Percentiles rank a stretch among this genome's conserved stretches.
These are phyloP conservation scores for Murraya koenigii DNA, from an alignment of 345 rosid genomes.

Conservation along the genomic window DNA sequence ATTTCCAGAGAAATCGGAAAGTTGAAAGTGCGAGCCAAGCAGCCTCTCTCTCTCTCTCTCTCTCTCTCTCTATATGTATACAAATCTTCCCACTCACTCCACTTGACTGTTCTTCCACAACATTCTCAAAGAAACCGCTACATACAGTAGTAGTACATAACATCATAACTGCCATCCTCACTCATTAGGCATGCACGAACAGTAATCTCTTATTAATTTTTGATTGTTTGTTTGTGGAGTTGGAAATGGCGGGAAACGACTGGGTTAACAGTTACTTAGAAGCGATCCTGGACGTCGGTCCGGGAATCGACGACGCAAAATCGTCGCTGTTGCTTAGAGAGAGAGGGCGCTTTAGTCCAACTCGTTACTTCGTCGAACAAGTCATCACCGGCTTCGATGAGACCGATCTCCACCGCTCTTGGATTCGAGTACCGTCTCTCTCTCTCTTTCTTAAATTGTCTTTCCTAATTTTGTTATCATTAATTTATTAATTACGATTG, in stretches of 20 bases:
- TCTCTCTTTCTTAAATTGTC: background rate
- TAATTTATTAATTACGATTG: background rate
- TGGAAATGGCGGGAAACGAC: conserved; percentile 67
- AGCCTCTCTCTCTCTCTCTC: too few species aligned
- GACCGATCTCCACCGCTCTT: conserved; percentile 90
- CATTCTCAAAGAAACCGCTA: too few species aligned
- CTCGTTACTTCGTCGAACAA: conserved; percentile 76
- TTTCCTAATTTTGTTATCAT: background rate
- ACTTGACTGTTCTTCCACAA: too few species aligned
- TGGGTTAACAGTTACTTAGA: conserved; percentile 70
- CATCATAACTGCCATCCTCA: background rate
- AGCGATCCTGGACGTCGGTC: conserved; percentile 64
- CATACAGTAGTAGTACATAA: too few species aligned
- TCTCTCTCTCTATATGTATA: too few species aligned
- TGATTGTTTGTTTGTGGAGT: background rate
- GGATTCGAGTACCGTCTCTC: conserved; percentile 50
- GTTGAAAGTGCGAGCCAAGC: background rate
- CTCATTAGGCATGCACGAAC: too few species aligned
- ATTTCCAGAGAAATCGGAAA: conserved; percentile 6
- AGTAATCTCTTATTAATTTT: background rate
- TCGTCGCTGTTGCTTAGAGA: conserved; percentile 68
- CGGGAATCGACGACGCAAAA: conserved; percentile 45
- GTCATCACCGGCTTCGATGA: conserved; percentile 82
- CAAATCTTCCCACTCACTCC: background rate
- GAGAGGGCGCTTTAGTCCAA: conserved; percentile 72